These are phyloP conservation scores for Tympanopsis confertula DNA, from an alignment of 2,329 filamentous ascomycete species.

Conservation along the genomic window DNA sequence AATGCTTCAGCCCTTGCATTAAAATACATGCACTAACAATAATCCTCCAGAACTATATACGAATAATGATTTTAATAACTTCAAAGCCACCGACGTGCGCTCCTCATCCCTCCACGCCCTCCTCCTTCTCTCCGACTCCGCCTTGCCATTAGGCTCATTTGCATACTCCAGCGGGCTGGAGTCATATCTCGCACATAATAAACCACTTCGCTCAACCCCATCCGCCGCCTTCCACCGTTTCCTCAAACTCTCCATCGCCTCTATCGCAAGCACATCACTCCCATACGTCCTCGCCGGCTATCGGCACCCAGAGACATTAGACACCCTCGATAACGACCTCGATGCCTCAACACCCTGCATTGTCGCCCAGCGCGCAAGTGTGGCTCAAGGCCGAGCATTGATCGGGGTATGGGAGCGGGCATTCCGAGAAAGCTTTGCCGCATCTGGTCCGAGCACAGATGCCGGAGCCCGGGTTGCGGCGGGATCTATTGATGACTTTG, in stretches of 20 bases:
- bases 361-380: conserved; percentile 46
- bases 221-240: conserved; percentile 37
- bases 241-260: conserved; percentile 40
- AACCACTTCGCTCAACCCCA: conserved; percentile 18
- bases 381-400: conserved; percentile 47
- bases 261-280: conserved; percentile 43
- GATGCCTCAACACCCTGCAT: conserved; percentile 52
- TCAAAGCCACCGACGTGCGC: too few relatives aligned
- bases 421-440: conserved; percentile 23
- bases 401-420: conserved; percentile 47
- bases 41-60: too few relatives aligned
- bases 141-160: conserved; percentile 52
- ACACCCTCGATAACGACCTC: conserved; percentile 46
- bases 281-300: conserved; percentile 47
- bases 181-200: conserved; percentile 48
- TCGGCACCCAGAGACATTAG: conserved; percentile 31
- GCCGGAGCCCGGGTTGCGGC: background rate
- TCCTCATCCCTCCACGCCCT: too few relatives aligned
- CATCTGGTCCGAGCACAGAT: conserved; percentile 5
- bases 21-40: too few relatives aligned
- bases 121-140: conserved; percentile 50
- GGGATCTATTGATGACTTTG: conserved; percentile 20
- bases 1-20: too few relatives aligned
- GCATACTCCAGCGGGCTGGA: conserved; percentile 54
- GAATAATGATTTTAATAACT: too few relatives aligned